Evolutionary conservation across 1,284 basidiomycete genomes (phyloP).

Genomic region (Vanrija humicola): DNA sequence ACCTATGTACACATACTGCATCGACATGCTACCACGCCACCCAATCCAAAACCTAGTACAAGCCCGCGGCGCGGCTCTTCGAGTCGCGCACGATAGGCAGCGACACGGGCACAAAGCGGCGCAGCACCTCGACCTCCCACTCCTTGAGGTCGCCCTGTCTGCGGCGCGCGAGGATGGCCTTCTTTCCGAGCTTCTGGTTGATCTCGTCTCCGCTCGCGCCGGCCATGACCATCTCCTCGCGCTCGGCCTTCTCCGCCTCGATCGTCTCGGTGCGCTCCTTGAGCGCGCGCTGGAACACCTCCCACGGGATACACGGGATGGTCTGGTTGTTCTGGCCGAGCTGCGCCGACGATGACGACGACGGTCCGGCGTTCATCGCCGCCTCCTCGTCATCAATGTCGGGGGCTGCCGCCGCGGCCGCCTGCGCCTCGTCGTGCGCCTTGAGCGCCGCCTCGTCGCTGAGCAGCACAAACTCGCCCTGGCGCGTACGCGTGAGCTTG

Average conservation of each 20-base stretch:
- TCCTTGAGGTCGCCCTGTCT: conserved; percentile 29
- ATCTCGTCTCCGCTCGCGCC: conserved; percentile 44
- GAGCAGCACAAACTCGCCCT: conserved; percentile 69
- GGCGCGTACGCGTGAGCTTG: conserved; percentile 74
- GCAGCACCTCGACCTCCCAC: conserved; percentile 46
- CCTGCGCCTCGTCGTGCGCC: conserved; percentile 13
- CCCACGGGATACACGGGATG: conserved; percentile 67
- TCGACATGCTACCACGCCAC: background rate
- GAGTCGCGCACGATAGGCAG: conserved; percentile 24
- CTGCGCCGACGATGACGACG: background rate
- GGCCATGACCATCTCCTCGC: conserved; percentile 45
- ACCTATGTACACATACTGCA: background rate
- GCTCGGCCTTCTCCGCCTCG: conserved; percentile 52
- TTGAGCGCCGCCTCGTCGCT: conserved; percentile 30
- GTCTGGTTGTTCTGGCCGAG: conserved; percentile 5
- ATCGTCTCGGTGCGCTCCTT: conserved; percentile 35
- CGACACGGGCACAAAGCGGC: conserved; percentile 37
- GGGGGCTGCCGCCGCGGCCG: conserved; percentile 21
- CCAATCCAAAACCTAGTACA: background rate
- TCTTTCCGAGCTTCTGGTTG: conserved; percentile 16
- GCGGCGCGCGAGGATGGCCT: conserved; percentile 57
- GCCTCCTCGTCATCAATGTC: conserved; percentile 1
- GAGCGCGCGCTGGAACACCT: conserved; percentile 65
- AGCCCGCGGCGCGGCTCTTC: conserved; percentile 5
- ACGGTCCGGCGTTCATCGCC: background rate